Evolutionary conservation across 2,329 filamentous ascomycete genomes (phyloP), one percentile per base, ranked within the genome.

Genomic region (Aspergillus quadrilineatus): DNA sequence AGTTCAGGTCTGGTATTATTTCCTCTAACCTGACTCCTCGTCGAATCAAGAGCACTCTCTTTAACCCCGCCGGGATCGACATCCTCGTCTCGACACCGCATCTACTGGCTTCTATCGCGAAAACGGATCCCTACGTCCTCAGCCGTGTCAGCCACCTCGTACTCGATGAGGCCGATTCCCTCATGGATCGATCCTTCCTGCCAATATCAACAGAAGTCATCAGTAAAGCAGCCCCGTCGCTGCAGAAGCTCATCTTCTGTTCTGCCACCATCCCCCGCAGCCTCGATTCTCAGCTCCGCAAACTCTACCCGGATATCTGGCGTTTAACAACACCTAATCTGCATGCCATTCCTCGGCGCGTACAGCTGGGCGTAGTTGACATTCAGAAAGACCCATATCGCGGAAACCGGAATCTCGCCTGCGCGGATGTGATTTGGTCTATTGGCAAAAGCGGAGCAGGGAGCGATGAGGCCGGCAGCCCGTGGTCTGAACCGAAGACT

Each of bases 321-420:
- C 89, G 94, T 59, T 86, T 99, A 60, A 93, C 93, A 1, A 99
- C 94, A 0, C 94, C 94, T 0, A 97, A 97, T 69, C 82, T 99
- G 0, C 94, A 99, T 75, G 92, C 94, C 57, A 96, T 99, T 64
- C 94, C 94, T 2, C 88, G 94, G 42, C 88, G 94, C 64, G 92
- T 99, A 0, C 93, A 97, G 72, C 85, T 99, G 4, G 92, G 91
- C 56, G 91, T 97, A 36, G 86, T 99, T 29, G 92, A 99, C 68
- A 89, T 95, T 12, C 88, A 93, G 62, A 90, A 89, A 64, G 88
- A 95, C n/a, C 92, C 92, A 0, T 99, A 97, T 77, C 87, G 87
- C 60, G 92, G 94, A 68, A 97, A 96, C 80, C 94, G 95, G 74
- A 83, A 88, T 65, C 84, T 99, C 4, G 95, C 94, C 9, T 97